A percentile compares a stretch with the other conserved stretches of the same genome.
Conservation (phyloP, 2,329 filamentous ascomycete species). For the Calonectria montana region DNA sequence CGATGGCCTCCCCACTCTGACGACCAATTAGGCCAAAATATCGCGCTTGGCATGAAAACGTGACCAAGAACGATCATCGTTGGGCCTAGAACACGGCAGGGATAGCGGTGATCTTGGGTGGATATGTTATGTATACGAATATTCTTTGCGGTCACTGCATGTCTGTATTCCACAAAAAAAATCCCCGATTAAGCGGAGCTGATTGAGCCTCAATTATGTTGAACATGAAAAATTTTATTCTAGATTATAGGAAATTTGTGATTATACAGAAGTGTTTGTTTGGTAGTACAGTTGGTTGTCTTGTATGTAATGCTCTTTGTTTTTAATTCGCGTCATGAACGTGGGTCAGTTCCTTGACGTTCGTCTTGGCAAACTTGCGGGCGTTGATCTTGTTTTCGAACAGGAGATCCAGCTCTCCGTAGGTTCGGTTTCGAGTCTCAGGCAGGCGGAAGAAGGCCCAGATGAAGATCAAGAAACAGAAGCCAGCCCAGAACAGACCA, state of each 20-base stretch:
- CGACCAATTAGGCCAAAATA: neutral
- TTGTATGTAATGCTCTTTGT: neutral
- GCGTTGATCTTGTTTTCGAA: conserved; percentile 55
- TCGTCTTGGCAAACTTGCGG: neutral
- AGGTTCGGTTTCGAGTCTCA: conserved; percentile 64
- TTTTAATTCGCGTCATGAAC: neutral
- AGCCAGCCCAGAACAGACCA: conserved; percentile 57
- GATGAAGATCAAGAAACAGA: conserved; percentile 53
- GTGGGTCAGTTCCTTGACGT: neutral
- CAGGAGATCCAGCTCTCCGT: conserved; percentile 66
- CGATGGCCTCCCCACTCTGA: neutral
- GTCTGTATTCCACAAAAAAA: neutral
- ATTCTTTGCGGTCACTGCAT: neutral
- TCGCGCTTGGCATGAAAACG: neutral
- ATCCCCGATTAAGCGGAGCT: neutral
- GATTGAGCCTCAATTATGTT: neutral
- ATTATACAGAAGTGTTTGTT: neutral
- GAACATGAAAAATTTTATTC: neutral
- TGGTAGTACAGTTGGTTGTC: neutral
- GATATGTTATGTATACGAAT: neutral
- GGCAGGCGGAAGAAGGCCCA: conserved; percentile 66
- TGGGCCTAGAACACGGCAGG: neutral
- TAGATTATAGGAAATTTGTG: neutral
- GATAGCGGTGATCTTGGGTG: neutral
- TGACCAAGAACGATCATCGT: neutral